A percentile compares a stretch with the other conserved stretches of the same genome.
Conservation (phyloP, 495 filamentous ascomycete species). For the Lindgomyces ingoldianus region DNA sequence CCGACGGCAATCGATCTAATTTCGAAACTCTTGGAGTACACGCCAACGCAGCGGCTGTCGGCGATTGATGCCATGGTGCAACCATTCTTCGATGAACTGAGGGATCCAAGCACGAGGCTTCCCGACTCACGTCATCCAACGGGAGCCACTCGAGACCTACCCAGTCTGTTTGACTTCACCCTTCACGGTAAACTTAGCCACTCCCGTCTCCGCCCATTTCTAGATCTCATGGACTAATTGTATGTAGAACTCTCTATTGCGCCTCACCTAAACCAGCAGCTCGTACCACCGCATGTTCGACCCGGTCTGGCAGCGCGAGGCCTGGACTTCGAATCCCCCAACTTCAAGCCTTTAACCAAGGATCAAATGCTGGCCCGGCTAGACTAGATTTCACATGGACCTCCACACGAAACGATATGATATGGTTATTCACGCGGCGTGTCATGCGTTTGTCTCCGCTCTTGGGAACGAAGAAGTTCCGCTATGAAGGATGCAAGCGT, state of each 20-base stretch:
- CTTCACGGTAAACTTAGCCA: slow-evolving; percentile 74
- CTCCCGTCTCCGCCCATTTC: not conserved
- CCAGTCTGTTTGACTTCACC: slow-evolving; percentile 88
- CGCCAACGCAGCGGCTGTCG: slow-evolving; percentile 89
- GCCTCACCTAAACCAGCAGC: slow-evolving; percentile 77
- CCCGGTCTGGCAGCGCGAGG: slow-evolving; percentile 71
- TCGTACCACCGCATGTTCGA: slow-evolving; percentile 82
- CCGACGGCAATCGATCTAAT: slow-evolving; percentile 93
- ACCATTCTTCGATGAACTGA: slow-evolving; percentile 96
- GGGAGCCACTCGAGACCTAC: slow-evolving; percentile 74
- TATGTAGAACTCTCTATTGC: slow-evolving; percentile 87
- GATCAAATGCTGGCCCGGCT: slow-evolving; percentile 97
- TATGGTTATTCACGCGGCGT: slow-evolving; percentile 31
- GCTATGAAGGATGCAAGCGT: slow-evolving; percentile 15
- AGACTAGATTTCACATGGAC: slow-evolving; percentile 65
- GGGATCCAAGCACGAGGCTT: slow-evolving; percentile 81
- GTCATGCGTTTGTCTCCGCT: slow-evolving; percentile 26
- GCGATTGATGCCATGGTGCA: slow-evolving; percentile 97
- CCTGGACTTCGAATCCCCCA: slow-evolving; percentile 77
- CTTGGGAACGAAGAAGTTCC: slow-evolving; percentile 14
- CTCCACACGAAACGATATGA: slow-evolving; percentile 30
- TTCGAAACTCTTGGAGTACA: slow-evolving; percentile 91
- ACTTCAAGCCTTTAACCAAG: slow-evolving; percentile 84
- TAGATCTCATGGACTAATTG: not conserved
- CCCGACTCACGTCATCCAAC: slow-evolving; percentile 91